These are phyloP conservation scores for Komagataella pastoris DNA, from an alignment of 805 yeast genomes.

Conservation along the genomic window DNA sequence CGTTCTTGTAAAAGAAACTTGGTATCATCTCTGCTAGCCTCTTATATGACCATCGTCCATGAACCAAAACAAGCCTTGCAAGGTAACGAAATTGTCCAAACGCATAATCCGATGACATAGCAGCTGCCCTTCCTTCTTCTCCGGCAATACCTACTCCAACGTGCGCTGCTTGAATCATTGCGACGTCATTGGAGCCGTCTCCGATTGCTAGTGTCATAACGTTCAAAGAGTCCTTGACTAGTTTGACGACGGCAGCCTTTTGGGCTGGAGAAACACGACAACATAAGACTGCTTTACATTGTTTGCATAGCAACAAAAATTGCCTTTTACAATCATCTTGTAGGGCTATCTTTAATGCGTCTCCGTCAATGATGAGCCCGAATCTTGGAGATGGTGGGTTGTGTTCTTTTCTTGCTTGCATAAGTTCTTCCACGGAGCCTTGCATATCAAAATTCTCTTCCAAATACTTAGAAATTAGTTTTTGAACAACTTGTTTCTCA, in stretches of 20 bases:
- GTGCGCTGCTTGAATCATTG: slow-evolving; percentile 83
- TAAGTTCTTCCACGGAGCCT: slow-evolving; percentile 47
- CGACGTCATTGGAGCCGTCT: slow-evolving; percentile 83
- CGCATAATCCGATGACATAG: slow-evolving; percentile 80
- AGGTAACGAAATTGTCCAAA: slow-evolving; percentile 71
- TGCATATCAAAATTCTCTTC: slow-evolving; percentile 39
- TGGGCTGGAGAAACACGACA: slow-evolving; percentile 86
- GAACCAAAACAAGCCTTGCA: slow-evolving; percentile 53
- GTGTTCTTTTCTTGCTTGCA: slow-evolving; percentile 42
- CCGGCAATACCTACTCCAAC: slow-evolving; percentile 88
- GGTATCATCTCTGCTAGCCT: slow-evolving; percentile 79
- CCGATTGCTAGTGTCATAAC: slow-evolving; percentile 85
- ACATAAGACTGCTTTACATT: slow-evolving; percentile 71
- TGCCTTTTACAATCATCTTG: slow-evolving; percentile 28
- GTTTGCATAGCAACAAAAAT: slow-evolving; percentile 61
- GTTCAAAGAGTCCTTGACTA: slow-evolving; percentile 60
- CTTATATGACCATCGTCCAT: slow-evolving; percentile 82
- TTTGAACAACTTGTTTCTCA: slow-evolving; percentile 24
- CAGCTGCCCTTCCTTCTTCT: slow-evolving; percentile 86
- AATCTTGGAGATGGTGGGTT: slow-evolving; percentile 52
- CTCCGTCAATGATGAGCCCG: slow-evolving; percentile 74
- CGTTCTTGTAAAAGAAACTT: slow-evolving; percentile 67
- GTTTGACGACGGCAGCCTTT: slow-evolving; percentile 69
- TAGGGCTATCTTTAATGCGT: slow-evolving; percentile 48
- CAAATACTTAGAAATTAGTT: slow-evolving; percentile 38